Percentiles rank a stretch among this genome's conserved stretches.
Conservation (phyloP, 106 monocot species). For the Agapanthus africanus region DNA sequence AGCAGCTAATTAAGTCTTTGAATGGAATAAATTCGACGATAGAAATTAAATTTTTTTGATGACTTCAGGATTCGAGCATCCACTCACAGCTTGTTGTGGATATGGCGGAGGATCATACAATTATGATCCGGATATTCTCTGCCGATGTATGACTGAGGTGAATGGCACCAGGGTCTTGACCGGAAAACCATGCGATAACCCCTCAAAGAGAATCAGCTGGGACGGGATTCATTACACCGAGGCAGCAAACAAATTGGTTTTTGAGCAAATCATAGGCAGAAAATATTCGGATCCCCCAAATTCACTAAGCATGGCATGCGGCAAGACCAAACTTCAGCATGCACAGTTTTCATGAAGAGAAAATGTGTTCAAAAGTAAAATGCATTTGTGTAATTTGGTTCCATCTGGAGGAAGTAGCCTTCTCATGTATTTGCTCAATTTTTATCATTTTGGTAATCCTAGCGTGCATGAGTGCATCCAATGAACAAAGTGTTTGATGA, state of each 20-base stretch:
- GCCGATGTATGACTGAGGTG: slow-evolving; percentile 19
- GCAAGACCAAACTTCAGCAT: too few relatives aligned
- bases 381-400: too few relatives aligned
- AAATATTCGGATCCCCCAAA: slow-evolving; percentile 36
- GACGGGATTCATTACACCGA: slow-evolving; percentile 74
- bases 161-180: slow-evolving; percentile 37
- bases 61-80: slow-evolving; percentile 48
- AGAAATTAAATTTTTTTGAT: background rate
- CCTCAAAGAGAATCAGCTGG: slow-evolving; percentile 36
- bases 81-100: slow-evolving; percentile 51
- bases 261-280: slow-evolving; percentile 35
- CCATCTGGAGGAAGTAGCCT: too few relatives aligned
- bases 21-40: background rate
- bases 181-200: slow-evolving; percentile 44
- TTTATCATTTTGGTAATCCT: too few relatives aligned
- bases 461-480: too few relatives aligned
- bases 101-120: slow-evolving; percentile 49
- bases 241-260: slow-evolving; percentile 60
- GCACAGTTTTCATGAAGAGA: too few relatives aligned
- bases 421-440: too few relatives aligned
- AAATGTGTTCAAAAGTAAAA: too few relatives aligned
- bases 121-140: slow-evolving; percentile 24
- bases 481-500: too few relatives aligned
- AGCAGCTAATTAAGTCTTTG: background rate
- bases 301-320: slow-evolving; percentile 24